phyloP scores from a whole-genome alignment of 805 yeast species.

The Candida broadrunensis region DNA sequence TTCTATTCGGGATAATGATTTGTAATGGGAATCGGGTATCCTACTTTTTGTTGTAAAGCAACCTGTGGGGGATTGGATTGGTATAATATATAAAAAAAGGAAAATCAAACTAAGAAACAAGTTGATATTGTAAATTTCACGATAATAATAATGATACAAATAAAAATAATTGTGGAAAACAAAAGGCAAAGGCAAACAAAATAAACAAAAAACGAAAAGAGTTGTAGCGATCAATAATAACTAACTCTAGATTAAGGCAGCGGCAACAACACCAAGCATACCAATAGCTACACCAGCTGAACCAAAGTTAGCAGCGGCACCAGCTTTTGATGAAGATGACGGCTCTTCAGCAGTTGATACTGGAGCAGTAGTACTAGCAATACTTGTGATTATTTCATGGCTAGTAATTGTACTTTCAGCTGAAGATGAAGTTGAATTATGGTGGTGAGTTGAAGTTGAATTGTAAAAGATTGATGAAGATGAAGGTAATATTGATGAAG shows the following conservation, averaged over 20 bases:
- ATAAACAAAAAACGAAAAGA: background rate
- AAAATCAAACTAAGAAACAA: background rate
- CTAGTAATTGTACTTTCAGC: conserved; percentile 1
- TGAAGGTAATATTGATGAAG: conserved; percentile 2
- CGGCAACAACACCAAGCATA: conserved; percentile 20
- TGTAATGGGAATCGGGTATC: too few relatives aligned
- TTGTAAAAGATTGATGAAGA: conserved; percentile 6
- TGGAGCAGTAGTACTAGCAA: conserved; percentile 4
- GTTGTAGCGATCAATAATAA: background rate
- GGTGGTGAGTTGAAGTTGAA: conserved; percentile 6
- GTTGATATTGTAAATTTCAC: background rate
- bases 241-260: conserved; percentile 6
- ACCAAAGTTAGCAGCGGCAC: conserved; percentile 15
- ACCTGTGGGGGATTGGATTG: too few relatives aligned
- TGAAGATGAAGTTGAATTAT: conserved; percentile 8
- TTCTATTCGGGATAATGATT: too few relatives aligned
- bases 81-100: too few relatives aligned
- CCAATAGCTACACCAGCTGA: conserved; percentile 14
- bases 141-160: background rate
- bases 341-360: conserved; percentile 8
- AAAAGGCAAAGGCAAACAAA: background rate
- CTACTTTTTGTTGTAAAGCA: too few relatives aligned
- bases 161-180: background rate
- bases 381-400: background rate
- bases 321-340: conserved; percentile 9